These are phyloP conservation scores for Skeletonema potamos DNA, from an alignment of 108 stramenopile genomes.

Conservation along the genomic window DNA sequence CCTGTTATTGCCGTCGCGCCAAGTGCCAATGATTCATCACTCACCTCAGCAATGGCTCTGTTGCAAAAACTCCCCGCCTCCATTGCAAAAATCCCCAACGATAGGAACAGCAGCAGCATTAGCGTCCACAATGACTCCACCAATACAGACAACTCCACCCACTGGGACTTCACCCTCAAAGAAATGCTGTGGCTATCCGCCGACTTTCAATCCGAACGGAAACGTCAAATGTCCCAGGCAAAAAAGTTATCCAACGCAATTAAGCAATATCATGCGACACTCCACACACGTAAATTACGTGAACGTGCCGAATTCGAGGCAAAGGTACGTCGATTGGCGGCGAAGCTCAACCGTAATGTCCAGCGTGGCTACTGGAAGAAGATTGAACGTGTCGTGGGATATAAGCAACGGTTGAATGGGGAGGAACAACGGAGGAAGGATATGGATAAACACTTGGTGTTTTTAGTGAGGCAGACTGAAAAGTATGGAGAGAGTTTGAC, in stretches of 20 bases:
- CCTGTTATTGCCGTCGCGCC: not conserved
- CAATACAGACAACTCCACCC: conserved; percentile 60
- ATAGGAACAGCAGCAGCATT: too few species aligned
- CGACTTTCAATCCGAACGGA: conserved; percentile 83
- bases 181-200: conserved; percentile 70
- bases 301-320: conserved; percentile 58
- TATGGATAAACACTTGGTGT: conserved; percentile 87
- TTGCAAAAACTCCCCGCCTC: not conserved
- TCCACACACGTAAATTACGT: conserved; percentile 37
- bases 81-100: not conserved
- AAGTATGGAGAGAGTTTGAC: conserved; percentile 63
- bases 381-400: conserved; percentile 81
- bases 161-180: conserved; percentile 85
- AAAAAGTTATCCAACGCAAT: conserved; percentile 55
- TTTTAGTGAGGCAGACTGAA: conserved; percentile 83
- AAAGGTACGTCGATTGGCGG: conserved; percentile 55
- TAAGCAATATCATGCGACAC: conserved; percentile 47
- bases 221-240: conserved; percentile 63
- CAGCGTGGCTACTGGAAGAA: conserved; percentile 65
- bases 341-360: conserved; percentile 43
- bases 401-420: conserved; percentile 70
- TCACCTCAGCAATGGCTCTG: not conserved
- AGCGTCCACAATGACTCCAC: conserved; percentile 8
- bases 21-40: not conserved
- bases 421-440: conserved; percentile 65